Evolutionary conservation across 345 rosid genomes (phyloP).

Genomic region (Erysimum cheiranthoides): DNA sequence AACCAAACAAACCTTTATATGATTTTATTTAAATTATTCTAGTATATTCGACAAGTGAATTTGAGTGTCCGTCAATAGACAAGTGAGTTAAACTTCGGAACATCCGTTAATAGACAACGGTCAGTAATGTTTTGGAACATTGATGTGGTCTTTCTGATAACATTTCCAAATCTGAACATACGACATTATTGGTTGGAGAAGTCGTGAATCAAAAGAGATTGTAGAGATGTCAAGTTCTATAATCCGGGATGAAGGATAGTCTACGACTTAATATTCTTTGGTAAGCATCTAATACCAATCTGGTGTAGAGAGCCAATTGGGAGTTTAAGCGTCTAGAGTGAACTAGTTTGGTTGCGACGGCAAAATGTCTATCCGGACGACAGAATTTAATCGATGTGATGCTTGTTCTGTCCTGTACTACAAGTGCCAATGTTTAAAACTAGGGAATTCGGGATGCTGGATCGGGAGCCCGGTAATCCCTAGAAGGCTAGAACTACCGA

Average conservation of each 20-base stretch:
- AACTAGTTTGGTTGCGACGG: not conserved
- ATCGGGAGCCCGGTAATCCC: no score
- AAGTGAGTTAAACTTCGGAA: not conserved
- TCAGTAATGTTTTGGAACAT: not conserved
- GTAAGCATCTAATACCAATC: not conserved
- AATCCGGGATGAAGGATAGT: not conserved
- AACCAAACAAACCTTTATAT: not conserved
- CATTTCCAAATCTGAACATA: not conserved
- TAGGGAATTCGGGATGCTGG: no score
- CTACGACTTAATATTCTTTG: not conserved
- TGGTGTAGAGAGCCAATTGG: not conserved
- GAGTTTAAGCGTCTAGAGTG: not conserved
- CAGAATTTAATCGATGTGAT: no score
- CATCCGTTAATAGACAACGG: not conserved
- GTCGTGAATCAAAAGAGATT: not conserved
- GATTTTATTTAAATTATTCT: not conserved
- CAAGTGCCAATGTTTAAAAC: no score
- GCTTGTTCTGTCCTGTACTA: no score
- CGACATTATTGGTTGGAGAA: not conserved
- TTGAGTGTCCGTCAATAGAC: not conserved
- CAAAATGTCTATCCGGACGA: no score
- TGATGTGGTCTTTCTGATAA: not conserved
- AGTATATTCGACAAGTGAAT: not conserved
- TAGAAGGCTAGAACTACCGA: no score
- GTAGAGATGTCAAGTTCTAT: not conserved